Conservation (phyloP, 352 stramenopile genomes). For the Phytophthora litchii region DNA sequence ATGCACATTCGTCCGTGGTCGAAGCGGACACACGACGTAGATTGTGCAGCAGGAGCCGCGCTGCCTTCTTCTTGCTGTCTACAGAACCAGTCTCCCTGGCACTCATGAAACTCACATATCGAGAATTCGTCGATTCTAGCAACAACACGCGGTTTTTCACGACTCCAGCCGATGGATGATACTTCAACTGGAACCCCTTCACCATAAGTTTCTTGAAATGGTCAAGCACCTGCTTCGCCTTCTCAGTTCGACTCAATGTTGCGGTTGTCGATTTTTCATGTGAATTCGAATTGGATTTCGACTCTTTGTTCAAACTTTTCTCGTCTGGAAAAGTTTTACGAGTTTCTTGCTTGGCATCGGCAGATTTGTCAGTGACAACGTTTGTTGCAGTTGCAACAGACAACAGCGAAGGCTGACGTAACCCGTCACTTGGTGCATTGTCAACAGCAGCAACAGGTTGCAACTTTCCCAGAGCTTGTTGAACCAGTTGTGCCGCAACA, state of each 20-base stretch:
- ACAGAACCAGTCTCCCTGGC: constrained; percentile 24
- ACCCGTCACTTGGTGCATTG: constrained; percentile 3
- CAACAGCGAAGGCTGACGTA: constrained; percentile 26
- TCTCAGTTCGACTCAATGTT: constrained; percentile 38
- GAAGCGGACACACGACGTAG: constrained; percentile 51
- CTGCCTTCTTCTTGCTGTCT: constrained; percentile 55
- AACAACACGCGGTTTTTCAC: constrained; percentile 56
- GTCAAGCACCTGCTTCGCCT: constrained; percentile 62
- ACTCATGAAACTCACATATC: constrained; percentile 66
- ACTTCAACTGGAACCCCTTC: constrained; percentile 69
- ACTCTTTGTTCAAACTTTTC: constrained; percentile 19
- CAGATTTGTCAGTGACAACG: constrained; percentile 2
- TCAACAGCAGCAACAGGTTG: constrained; percentile 5
- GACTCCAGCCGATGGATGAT: constrained; percentile 51
- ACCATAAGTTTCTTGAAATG: constrained; percentile 79
- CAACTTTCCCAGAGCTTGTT: constrained; percentile 59
- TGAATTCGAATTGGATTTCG: constrained; percentile 9
- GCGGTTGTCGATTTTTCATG: constrained; percentile 17
- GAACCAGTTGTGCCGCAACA: constrained; percentile 63
- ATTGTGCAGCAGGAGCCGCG: constrained; percentile 65
- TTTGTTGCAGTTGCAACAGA: constrained; percentile 8
- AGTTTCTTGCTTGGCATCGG: constrained; percentile 2
- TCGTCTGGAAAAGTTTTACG: constrained; percentile 5
- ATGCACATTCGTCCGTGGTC: constrained; percentile 33
- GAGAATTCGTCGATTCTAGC: constrained; percentile 42